Evolutionary conservation across 768 basidiomycete species (phyloP), one percentile per base, ranked within the genome.

Genomic region (Suillus ampliporus): DNA sequence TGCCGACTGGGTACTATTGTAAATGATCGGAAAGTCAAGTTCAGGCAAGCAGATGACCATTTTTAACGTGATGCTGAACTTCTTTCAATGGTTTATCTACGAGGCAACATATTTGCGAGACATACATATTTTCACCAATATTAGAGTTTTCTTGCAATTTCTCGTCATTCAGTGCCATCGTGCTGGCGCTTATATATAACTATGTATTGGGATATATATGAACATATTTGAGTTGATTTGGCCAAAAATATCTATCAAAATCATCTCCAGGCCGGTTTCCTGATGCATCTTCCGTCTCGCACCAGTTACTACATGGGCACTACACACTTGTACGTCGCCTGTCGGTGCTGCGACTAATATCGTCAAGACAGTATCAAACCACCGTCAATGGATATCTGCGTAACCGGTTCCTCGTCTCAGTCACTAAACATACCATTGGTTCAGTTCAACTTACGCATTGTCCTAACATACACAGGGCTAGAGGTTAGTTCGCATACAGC

Each of bases 391-490:
- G 61, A 62, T 19, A 62, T 47, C 61, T 62, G 44, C 17, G 10
- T n/a, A 40, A 60, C 4, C 6, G 8, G 50, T 28, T 57, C 48
- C 17, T 28, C 10, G 2, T 19, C 40, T 62, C 21, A 60, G 58
- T 13, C 19, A 5, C n/a, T 13, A 31, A 17, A 44, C 9, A 23
- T 28, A 28, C 2, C 40, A 54, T 2, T 14, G 3, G 15, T 15
- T n/a, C 10, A 44, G 21, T 8, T 26, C 15, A 19, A 69, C 68
- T 31, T 58, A 69, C 65, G 21, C 65, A 44, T 66, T 66, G 68
- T 17, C 65, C 65, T 66, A 23, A 17, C 23, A 7, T 6, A 6
- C 14, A 19, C 4, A 3, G 8, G 10, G 23, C 9, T 35, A 26
- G 4, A 23, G 23, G 23, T 58, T 47, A 61, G 43, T 35, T 54